These are phyloP conservation scores for Linnemannia schmuckeri DNA, from an alignment of 192 early-diverging fungal species.

Conservation along the genomic window DNA sequence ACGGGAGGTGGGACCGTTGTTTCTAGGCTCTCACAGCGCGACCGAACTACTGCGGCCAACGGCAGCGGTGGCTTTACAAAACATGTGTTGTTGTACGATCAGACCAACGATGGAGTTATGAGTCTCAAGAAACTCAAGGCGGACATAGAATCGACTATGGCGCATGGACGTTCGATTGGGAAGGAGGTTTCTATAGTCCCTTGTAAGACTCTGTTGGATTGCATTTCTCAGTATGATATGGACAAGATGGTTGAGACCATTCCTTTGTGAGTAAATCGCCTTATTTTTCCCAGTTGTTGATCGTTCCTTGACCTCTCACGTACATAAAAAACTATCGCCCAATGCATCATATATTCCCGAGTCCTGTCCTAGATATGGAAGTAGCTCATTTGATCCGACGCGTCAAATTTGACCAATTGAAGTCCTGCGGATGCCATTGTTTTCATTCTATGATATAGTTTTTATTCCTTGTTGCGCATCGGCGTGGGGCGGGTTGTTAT, in stretches of 20 bases:
- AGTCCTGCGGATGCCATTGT: neutral
- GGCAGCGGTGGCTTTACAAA: neutral
- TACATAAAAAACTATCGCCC: neutral
- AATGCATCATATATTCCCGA: neutral
- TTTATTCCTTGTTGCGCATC: neutral
- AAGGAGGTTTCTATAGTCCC: slow-evolving; percentile 16
- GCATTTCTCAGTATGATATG: slow-evolving; percentile 32
- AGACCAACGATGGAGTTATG: slow-evolving; percentile 24
- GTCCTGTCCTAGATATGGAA: neutral
- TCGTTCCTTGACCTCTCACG: neutral
- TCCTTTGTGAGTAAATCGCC: neutral
- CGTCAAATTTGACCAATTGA: neutral
- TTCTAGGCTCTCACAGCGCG: slow-evolving; percentile 26
- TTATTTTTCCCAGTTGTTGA: neutral
- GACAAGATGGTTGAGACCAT: slow-evolving; percentile 7
- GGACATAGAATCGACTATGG: slow-evolving; percentile 1
- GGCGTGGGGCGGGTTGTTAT: neutral
- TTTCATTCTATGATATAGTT: neutral
- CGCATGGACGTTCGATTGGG: slow-evolving; percentile 11
- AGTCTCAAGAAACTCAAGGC: slow-evolving; percentile 21
- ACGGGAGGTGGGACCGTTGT: slow-evolving; percentile 41
- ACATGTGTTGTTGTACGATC: slow-evolving; percentile 36
- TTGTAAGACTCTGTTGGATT: slow-evolving; percentile 21
- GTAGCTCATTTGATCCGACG: neutral
- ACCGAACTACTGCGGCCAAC: neutral